These are phyloP conservation scores for Calonectria hongkongensis DNA, from an alignment of 2,329 filamentous ascomycete species.

Conservation along the genomic window DNA sequence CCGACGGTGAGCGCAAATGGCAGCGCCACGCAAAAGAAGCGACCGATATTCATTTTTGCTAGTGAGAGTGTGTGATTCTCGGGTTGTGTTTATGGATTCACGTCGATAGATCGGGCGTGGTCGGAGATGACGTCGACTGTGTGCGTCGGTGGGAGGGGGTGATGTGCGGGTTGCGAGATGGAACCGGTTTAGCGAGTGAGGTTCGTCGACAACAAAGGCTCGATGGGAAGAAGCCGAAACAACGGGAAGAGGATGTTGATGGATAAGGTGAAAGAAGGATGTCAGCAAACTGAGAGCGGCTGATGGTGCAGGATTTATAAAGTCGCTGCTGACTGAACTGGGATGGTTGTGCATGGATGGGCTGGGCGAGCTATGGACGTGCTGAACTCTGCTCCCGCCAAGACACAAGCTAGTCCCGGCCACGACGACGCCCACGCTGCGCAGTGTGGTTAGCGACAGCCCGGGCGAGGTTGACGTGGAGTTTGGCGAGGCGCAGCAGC, in stretches of 20 bases:
- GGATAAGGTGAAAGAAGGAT: conserved; percentile 31
- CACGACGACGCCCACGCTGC: conserved; percentile 23
- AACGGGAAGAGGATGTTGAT: conserved; percentile 19
- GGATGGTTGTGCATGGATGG: conserved; percentile 28
- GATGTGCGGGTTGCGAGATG: conserved; percentile 26
- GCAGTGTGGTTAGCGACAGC: conserved; percentile 30
- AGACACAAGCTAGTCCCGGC: conserved; percentile 17
- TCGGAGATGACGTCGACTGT: conserved; percentile 51
- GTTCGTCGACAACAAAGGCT: conserved; percentile 25
- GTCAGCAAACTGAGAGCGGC: conserved; percentile 34
- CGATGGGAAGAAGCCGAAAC: conserved; percentile 21
- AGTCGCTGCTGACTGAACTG: conserved; percentile 31
- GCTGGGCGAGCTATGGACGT: conserved; percentile 28
- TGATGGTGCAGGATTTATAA: conserved; percentile 43
- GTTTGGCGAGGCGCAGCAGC: conserved; percentile 42
- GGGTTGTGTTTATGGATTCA: conserved; percentile 35
- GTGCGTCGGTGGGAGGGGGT: conserved; percentile 27
- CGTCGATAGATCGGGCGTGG: conserved; percentile 36
- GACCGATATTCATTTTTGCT: conserved; percentile 77
- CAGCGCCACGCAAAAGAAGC: conserved; percentile 90
- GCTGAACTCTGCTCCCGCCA: conserved; percentile 28
- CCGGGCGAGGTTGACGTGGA: conserved; percentile 43
- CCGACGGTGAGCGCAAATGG: conserved; percentile 88
- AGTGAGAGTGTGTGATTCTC: conserved; percentile 10
- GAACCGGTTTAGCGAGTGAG: conserved; percentile 38